Evolutionary conservation across 2,329 filamentous ascomycete genomes (phyloP), one percentile per base, ranked within the genome.

Genomic region (Colletotrichum phormii): DNA sequence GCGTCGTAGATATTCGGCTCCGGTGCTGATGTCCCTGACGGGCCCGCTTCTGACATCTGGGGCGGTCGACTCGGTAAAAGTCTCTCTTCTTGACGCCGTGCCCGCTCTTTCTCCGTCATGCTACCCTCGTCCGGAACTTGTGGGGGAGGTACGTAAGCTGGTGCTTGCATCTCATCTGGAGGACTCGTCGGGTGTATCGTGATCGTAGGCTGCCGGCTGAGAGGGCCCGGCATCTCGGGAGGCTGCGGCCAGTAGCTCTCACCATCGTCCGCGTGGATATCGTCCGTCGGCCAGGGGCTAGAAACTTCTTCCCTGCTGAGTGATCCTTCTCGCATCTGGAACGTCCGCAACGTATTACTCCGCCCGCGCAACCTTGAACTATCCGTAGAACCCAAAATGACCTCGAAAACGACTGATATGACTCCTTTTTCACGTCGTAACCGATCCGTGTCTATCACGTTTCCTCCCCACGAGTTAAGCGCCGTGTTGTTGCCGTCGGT

Each of bases 341-440:
- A 75, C 9, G 76, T 77, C 15, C 74, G 71, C 12, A 77, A 42
- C 4, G 78, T 75, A 9, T 74, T 75, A 35, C 64, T 73, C 42
- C 74, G 73, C 26, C 68, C 72, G 3, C 74, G 72, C 8, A 67
- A 26, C 37, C 72, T 60, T 46, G 89, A 89, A 76, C 91, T 96
- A 81, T 99, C 95, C 46, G 89, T 89, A 0, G 95, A 98, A 1
- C 97, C 97, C 24, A 98, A 91, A 1, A 97, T 87, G 15, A 98
- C 89, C 80, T 98, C 95, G 77, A 98, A 96, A 0, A 93, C 88
- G 67, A 95, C 94, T 0, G 92, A 93, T 26, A 98, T 92, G n/a
- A 98, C 95, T 9, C 94, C 95, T 79, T 98, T 98, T 79, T 97
- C 95, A 53, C 95, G 91, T 62, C 95, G 89, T 31, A 98, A 90